phyloP scores from a whole-genome alignment of 2,329 filamentous ascomycete species.

The Fusarium solani-melongenae region DNA sequence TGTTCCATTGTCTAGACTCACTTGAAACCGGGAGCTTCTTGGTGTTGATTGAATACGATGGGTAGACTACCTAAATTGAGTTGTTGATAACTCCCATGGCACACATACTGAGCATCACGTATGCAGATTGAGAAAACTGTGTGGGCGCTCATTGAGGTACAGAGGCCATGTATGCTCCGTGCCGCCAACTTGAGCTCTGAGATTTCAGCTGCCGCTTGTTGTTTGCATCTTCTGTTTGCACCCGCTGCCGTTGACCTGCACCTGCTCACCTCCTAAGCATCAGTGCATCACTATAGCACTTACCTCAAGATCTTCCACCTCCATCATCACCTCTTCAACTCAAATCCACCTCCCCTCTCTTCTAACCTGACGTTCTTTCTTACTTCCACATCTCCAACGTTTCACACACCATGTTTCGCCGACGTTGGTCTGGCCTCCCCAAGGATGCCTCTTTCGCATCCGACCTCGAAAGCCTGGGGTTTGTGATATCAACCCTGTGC shows the following conservation, averaged over 20 bases:
- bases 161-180: background rate
- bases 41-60: background rate
- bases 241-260: background rate
- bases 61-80: background rate
- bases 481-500: background rate
- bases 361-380: background rate
- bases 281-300: background rate
- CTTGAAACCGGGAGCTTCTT: background rate
- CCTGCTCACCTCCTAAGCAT: conserved; percentile 1
- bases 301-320: background rate
- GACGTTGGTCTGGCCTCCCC: conserved; percentile 75
- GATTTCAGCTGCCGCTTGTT: background rate
- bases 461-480: conserved; percentile 80
- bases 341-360: background rate
- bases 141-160: background rate
- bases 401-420: conserved; percentile 74
- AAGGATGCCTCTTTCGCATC: conserved; percentile 73
- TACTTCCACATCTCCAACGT: background rate
- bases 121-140: background rate
- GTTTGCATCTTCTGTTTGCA: conserved; percentile 22
- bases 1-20: background rate
- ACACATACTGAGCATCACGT: background rate
- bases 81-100: background rate
- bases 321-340: background rate
- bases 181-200: background rate